A percentile compares a stretch with the other conserved stretches of the same genome.
These are phyloP conservation scores for Penicillium sp. DNA, from an alignment of 2,329 filamentous ascomycete species.

Conservation along the genomic window DNA sequence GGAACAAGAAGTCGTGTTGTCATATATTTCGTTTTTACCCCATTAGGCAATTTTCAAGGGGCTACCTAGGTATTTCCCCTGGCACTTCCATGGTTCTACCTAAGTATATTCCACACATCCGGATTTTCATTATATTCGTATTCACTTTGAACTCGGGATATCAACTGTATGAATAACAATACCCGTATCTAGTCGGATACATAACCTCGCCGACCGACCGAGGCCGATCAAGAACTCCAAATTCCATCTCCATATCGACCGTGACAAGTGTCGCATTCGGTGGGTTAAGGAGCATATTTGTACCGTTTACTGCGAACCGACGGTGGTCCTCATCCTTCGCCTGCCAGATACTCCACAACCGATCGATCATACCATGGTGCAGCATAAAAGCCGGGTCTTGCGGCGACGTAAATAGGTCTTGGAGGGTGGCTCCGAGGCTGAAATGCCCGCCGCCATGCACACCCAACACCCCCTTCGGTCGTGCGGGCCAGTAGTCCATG, in stretches of 20 bases:
- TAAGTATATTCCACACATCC: background rate
- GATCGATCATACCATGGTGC: conserved; percentile 48
- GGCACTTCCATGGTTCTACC: background rate
- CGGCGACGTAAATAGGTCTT: conserved; percentile 47
- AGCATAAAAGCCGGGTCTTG: conserved; percentile 48
- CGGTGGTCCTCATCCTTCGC: conserved; percentile 8
- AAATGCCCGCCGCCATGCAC: conserved; percentile 48
- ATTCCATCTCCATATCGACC: conserved; percentile 18
- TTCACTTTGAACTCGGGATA: background rate
- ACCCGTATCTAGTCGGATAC: conserved; percentile 11
- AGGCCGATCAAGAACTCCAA: conserved; percentile 15
- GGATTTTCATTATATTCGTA: background rate
- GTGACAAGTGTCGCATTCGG: conserved; percentile 11
- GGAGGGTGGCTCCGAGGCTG: conserved; percentile 43
- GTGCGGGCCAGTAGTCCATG: conserved; percentile 36
- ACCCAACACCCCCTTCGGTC: conserved; percentile 29
- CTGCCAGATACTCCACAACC: conserved; percentile 50
- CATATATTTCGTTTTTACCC: conserved; percentile 7
- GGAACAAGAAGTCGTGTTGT: conserved; percentile 14
- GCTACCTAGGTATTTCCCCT: background rate
- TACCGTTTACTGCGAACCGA: conserved; percentile 20
- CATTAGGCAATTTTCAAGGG: background rate
- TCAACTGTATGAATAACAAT: conserved; percentile 17
- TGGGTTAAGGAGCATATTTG: conserved; percentile 16
- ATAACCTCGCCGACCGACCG: conserved; percentile 18